Base-by-base conservation (phyloP, 768 basidiomycete species). In the Suillus luteus region DNA sequence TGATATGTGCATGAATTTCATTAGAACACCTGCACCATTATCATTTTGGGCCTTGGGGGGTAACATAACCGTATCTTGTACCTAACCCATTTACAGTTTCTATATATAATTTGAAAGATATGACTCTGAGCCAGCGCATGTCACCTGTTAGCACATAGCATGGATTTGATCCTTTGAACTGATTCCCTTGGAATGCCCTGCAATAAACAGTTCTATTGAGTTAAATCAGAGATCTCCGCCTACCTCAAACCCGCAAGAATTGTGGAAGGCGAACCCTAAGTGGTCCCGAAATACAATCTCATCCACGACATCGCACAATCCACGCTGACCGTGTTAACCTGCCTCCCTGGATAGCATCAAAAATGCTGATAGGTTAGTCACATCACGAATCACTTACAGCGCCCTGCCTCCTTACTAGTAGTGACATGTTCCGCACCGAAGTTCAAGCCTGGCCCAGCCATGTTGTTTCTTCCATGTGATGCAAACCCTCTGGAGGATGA, bases 301-400 rank as follows among this genome's bases (percentile, higher is more conserved):
- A n/a, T n/a, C n/a, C n/a, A n/a, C n/a, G 37, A 79, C 74, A 62
- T 81, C 66, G 65, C 79, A 78, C 5, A 12, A 12, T 40, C 78
- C 79, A 77, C 54, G 3, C n/a, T 44, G 19, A 12, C 12, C 5
- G 43, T 9, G 62, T 27, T 19, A 27, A 37, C 17, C 1, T 44
- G 65, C 68, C 31, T 33, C 38, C 10, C 10, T 1, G 2, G 51
- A 59, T 52, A 19, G 35, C 66, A 51, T 51, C 51, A 31, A 67
- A 46, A 15, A 43, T 9, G 43, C 43, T 15, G 3, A 10, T 51
- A 7, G 12, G 15, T 14, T 1, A 41, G n/a, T n/a, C n/a, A 40
- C 38, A 37, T 37, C 11, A 40, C 14, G 38, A 11, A 40, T 40
- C 38, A 40, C 38, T 40, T 0, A 40, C 17, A n/a, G n/a, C n/a